Evolutionary conservation across 306 rosid genomes (phyloP), one percentile per base, ranked within the genome.

Genomic region (Cicer chorassanicum): DNA sequence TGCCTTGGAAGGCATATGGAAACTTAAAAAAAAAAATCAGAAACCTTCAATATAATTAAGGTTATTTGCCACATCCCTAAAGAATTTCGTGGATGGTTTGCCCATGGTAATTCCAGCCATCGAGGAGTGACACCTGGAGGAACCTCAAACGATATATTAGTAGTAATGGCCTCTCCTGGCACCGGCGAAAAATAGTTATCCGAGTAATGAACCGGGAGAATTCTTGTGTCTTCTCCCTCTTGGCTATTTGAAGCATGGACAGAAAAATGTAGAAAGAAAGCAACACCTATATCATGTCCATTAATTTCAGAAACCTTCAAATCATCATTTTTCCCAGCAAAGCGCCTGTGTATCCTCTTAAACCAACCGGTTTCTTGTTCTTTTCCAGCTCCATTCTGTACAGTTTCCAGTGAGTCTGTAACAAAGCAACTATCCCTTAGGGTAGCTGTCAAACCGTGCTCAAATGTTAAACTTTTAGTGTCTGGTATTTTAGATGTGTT

Each of bases 151-250:
- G 87, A 83, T 71, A 94, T 75, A 48, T 81, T 85, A 78, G 90
- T 56, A 2, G 89, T 85, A 88, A 87, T 83, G 67, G 66, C 53
- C 84, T 94, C 98, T 24, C 97, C 97, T 0, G 98, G 96, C 43
- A 91, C 97, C 79, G 91, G 81, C 4, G 97, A 91, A 84, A 94
- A 94, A 77, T 91, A 94, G 90, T 91, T 94, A 81, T 94, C 97
- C 11, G 98, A 88, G 86, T 94, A 94, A 76, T 91, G 93, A 81
- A 94, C 92, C 0, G 95, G 96, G 64, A 94, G 93, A 78, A 94
- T 90, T 85, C 98, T 79, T 57, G 98, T 87, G 83, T 91, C 96
- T 39, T 84, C 94, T 70, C 92, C 93, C 68, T 88, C 89, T 76
- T 77, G 88, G 51, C 34, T 84, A 80, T 72, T 82, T 14, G 83